These are phyloP conservation scores for Saccharomyces hybrid DNA, from an alignment of 1,139 yeast species.

Conservation along the genomic window DNA sequence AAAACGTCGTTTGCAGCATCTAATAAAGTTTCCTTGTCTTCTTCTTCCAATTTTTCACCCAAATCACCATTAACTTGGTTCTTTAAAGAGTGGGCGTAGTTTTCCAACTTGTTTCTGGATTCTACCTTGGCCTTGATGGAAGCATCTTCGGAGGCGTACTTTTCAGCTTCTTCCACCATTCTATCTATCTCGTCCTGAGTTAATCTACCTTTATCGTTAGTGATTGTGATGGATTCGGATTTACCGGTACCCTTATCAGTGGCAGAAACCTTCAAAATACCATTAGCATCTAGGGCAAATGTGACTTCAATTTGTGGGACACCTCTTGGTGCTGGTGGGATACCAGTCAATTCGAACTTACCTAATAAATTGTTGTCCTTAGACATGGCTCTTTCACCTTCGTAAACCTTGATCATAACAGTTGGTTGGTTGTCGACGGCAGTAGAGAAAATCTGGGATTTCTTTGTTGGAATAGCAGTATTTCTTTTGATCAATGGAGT, in stretches of 20 bases:
- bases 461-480: constrained; percentile 92
- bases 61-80: constrained; percentile 62
- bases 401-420: constrained; percentile 87
- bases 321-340: constrained; percentile 97
- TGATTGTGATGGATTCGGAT: constrained; percentile 87
- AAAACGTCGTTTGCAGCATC: constrained; percentile 51
- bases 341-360: constrained; percentile 87
- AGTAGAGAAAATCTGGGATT: constrained; percentile 92
- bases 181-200: constrained; percentile 85
- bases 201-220: constrained; percentile 85
- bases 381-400: constrained; percentile 94
- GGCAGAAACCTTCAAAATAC: constrained; percentile 89
- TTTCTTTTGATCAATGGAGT: constrained; percentile 93
- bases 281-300: constrained; percentile 89
- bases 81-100: constrained; percentile 78
- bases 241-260: constrained; percentile 96
- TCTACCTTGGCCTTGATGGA: constrained; percentile 76
- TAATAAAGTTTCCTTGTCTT: constrained; percentile 81
- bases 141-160: constrained; percentile 81
- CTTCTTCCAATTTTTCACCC: constrained; percentile 76
- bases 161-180: constrained; percentile 93
- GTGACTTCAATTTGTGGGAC: constrained; percentile 96
- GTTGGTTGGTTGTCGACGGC: constrained; percentile 96
- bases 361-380: constrained; percentile 93
- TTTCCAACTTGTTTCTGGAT: constrained; percentile 80